Evolutionary conservation across 305 asterid genomes (phyloP), one percentile per base, ranked within the genome.

Genomic region (Solanum hybrid): DNA sequence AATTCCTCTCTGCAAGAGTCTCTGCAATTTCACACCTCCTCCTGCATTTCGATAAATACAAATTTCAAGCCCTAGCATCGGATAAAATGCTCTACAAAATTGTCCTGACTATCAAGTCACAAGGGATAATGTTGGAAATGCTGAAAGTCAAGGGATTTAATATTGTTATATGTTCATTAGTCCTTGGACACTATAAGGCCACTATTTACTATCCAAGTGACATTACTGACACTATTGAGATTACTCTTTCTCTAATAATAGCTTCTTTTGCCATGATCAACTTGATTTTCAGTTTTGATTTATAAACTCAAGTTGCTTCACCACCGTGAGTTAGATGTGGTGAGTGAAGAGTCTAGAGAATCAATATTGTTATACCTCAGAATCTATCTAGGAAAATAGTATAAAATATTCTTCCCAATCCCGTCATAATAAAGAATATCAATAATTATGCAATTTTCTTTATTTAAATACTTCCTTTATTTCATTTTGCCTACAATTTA

Each of bases 21-120:
- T 97, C 99, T 45, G 99, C 99, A 91, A 97, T 95, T 94, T 94
- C 95, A 93, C 99, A 96, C 94, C 99, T 96, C 93, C 99, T 94
- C 96, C 97, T 96, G 95, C 92, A 93, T 90, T 90, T 34, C 68
- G 32, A 84, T 73, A 84, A 31, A 45, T 20, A 84, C 20, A 51
- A 45, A 51, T 51, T 37, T 79, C 86, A 79, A 79, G 86, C 86
- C 86, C 61, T 37, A 37, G 65, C 86, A 79, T 36, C 12, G 11
- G 61, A 79, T 79, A 36, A 79, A 79, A 22, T 36, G 32, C 32
- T 37, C 65, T n/a, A 79, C 86, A 79, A 79, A 79, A 24, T 79
- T 37, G n/a, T 34, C 61, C 61, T 4, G 26, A 78, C 45, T 81
- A 81, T 81, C 87, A 26, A 81, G 36, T 81, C 87, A 38, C 4